Percentiles rank a stretch among this genome's conserved stretches.
phyloP scores from a whole-genome alignment of 768 basidiomycete species.

The Mrakia blollopis region DNA sequence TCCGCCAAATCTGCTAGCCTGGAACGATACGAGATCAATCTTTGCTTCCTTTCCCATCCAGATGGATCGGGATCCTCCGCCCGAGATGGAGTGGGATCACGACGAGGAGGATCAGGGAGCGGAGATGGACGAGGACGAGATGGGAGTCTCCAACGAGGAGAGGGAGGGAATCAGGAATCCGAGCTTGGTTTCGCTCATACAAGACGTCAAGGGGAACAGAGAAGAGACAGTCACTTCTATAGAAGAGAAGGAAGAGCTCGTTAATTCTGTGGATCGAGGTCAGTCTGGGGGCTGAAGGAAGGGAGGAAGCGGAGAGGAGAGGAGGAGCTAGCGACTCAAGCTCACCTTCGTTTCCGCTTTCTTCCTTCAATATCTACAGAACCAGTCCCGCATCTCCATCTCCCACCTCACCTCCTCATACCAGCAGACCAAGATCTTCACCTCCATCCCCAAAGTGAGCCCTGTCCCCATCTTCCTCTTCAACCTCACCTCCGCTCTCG shows the following conservation, averaged over 20 bases:
- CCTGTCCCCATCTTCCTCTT: background rate
- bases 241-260: background rate
- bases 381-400: too few species aligned
- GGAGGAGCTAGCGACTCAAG: background rate
- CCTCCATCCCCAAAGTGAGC: too few species aligned
- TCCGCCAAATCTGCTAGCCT: background rate
- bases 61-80: background rate
- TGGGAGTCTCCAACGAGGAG: background rate
- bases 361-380: background rate
- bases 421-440: too few species aligned
- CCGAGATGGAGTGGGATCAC: background rate
- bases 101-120: background rate
- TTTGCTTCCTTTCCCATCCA: background rate
- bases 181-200: too few species aligned
- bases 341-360: background rate
- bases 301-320: conserved; percentile 29
- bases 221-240: too few species aligned
- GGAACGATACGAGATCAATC: background rate
- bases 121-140: background rate
- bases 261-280: background rate
- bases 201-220: too few species aligned
- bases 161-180: too few species aligned
- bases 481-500: background rate
- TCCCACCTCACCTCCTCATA: too few species aligned
- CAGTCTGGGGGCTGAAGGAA: background rate